Evolutionary conservation across 2,329 filamentous ascomycete genomes (phyloP).

Genomic region (Fusarium vanettenii): DNA sequence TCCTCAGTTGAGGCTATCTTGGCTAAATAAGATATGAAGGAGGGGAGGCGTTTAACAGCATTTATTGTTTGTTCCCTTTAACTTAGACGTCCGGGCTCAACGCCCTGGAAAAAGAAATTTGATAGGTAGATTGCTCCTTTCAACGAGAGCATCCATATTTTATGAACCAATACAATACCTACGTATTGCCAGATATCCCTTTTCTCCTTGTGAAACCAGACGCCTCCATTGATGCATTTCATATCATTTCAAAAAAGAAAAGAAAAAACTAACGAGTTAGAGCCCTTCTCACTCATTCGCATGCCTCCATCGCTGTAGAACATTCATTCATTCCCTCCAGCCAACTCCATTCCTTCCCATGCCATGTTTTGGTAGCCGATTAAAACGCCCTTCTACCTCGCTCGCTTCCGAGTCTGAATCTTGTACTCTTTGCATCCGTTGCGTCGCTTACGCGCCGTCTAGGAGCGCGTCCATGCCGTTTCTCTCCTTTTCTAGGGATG

Average conservation of each 20-base stretch:
- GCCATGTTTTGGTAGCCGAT: slow-evolving; percentile 34
- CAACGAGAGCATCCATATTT: not conserved
- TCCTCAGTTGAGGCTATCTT: slow-evolving; percentile 9
- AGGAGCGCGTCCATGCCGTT: slow-evolving; percentile 60
- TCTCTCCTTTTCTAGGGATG: slow-evolving; percentile 58
- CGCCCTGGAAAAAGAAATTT: slow-evolving; percentile 39
- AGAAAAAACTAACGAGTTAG: not conserved
- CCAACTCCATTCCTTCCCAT: slow-evolving; percentile 38
- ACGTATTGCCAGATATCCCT: not conserved
- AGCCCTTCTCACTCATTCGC: slow-evolving; percentile 27
- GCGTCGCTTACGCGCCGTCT: slow-evolving; percentile 52
- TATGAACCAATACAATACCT: not conserved
- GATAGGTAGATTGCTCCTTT: slow-evolving; percentile 5
- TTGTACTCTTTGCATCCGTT: not conserved
- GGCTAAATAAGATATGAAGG: not conserved
- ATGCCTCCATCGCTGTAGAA: not conserved
- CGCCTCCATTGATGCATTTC: slow-evolving; percentile 22
- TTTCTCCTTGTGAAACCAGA: not conserved
- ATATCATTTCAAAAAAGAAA: slow-evolving; percentile 19
- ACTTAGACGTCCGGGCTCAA: slow-evolving; percentile 47
- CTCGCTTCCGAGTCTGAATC: not conserved
- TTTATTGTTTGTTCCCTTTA: slow-evolving; percentile 23
- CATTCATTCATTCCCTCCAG: not conserved
- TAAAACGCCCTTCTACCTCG: slow-evolving; percentile 37
- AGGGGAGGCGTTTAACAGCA: slow-evolving; percentile 32